These are phyloP conservation scores for Trametes gibbosa DNA, from an alignment of 768 basidiomycete genomes.

Conservation along the genomic window DNA sequence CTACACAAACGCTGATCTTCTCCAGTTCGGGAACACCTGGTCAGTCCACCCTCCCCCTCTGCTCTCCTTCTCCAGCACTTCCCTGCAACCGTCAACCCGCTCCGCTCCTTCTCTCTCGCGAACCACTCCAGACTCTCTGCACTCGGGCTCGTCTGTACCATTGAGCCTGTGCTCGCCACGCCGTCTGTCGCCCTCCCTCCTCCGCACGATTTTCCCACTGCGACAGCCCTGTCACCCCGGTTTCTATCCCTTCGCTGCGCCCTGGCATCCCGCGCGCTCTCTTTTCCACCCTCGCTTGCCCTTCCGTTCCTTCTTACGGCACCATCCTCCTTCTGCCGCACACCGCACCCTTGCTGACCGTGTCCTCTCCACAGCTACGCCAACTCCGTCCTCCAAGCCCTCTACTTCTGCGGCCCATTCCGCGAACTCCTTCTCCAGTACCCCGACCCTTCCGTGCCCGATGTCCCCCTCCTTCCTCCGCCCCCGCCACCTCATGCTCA, in stretches of 20 bases:
- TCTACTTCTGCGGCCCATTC: conserved; percentile 95
- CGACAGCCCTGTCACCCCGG: background rate
- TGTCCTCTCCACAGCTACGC: conserved; percentile 66
- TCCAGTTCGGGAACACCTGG: conserved; percentile 96
- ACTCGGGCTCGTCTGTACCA: background rate
- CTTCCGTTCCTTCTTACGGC: background rate
- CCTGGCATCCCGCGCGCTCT: background rate
- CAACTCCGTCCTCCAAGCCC: conserved; percentile 96
- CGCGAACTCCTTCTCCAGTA: conserved; percentile 83
- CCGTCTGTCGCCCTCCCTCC: background rate
- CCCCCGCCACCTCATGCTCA: conserved; percentile 23
- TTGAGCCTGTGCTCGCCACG: no score
- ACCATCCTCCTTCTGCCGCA: background rate
- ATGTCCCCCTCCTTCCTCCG: conserved; percentile 32
- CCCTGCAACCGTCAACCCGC: background rate
- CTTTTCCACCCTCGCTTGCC: background rate
- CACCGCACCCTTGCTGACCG: background rate
- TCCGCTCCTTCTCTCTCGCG: background rate
- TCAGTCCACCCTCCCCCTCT: conserved; percentile 31
- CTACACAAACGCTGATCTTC: conserved; percentile 12
- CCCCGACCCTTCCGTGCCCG: conserved; percentile 48
- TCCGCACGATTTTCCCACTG: background rate
- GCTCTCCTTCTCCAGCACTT: background rate
- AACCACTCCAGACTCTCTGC: background rate
- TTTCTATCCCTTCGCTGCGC: background rate